phyloP scores from a whole-genome alignment of 768 basidiomycete species.

The Pulveroboletus ravenelii region DNA sequence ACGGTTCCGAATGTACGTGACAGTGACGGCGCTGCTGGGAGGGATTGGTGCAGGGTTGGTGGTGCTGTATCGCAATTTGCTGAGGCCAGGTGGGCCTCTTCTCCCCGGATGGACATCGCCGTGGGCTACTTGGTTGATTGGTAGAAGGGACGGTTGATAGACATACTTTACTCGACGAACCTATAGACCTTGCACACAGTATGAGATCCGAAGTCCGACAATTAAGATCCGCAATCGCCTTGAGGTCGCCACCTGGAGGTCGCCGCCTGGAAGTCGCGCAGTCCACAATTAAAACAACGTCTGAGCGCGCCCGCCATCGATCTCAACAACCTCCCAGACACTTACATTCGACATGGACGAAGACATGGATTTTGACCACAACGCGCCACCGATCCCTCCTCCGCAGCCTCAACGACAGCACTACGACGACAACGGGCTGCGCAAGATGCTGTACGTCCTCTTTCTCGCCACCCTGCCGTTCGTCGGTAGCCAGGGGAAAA shows the following conservation, averaged over 20 bases:
- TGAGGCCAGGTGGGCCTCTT: constrained; percentile 54
- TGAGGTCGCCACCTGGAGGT: constrained; percentile 34
- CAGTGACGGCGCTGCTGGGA: constrained; percentile 67
- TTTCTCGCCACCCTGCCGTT: background rate
- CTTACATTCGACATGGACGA: constrained; percentile 55
- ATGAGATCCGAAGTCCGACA: constrained; percentile 34
- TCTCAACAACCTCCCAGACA: constrained; percentile 2
- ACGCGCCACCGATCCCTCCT: constrained; percentile 30
- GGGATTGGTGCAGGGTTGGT: constrained; percentile 70
- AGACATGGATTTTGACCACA: constrained; percentile 67
- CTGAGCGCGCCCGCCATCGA: constrained; percentile 14
- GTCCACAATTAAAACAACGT: constrained; percentile 14
- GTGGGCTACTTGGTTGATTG: constrained; percentile 66
- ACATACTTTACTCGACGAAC: constrained; percentile 5
- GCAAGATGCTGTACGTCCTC: constrained; percentile 71
- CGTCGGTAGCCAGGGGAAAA: constrained; percentile 10
- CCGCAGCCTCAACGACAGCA: constrained; percentile 34
- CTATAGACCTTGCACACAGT: constrained; percentile 10
- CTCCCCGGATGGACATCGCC: constrained; percentile 51
- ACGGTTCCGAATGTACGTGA: constrained; percentile 67
- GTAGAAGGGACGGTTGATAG: constrained; percentile 38
- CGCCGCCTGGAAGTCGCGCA: constrained; percentile 23
- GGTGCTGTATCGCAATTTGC: constrained; percentile 63
- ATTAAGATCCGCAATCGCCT: constrained; percentile 35
- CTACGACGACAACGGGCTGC: constrained; percentile 31